Base-by-base conservation (phyloP, 768 basidiomycete genomes). In the Tylopilus rubrobrunneus region DNA sequence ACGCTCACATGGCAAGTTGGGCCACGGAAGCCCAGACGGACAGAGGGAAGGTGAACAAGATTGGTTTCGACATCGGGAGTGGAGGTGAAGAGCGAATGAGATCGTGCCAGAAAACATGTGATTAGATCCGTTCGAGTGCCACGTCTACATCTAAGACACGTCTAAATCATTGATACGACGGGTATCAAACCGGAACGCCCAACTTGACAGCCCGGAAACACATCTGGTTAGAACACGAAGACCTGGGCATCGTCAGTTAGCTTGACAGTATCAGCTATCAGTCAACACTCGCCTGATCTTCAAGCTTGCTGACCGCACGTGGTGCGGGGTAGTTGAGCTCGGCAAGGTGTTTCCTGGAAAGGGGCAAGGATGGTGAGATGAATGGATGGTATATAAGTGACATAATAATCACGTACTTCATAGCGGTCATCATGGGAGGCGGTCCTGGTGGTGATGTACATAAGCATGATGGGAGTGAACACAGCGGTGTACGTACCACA, bases 301-400 rank as follows among this genome's bases (percentile, higher is more conserved):
- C 86, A 45, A 95, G 82, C 77, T 98, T 99, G 82, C 89, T 93
- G 73, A 97, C 80, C 7, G 92, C 84, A 58, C 89, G 83, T 6
- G 97, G 92, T 27, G 85, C 83, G 41, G 92, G 87, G 75, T 92
- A 97, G 60, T 83, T 85, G 66, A 99, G 83, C 49, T 87, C 89
- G 28, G 83, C 86, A 21, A 99, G 81, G 68, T 96, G 86, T 80
- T 89, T 92, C 78, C 92, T 94, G 57, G 15, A 29, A 9, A 43
- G 23, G 8, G 46, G 10, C 31, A 31, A 46, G 17, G 44, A 27
- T 3, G 12, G 46, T 67, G 33, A 61, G 53, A 17, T 15, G 19
- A 9, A 8, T 9, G 36, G 3, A 7, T n/a, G 5, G 28, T 15
- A 36, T 44, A 19, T 1, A 19, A 19, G 21, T 46, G 43, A 7